Evolutionary conservation across 768 basidiomycete genomes (phyloP), one percentile per base, ranked within the genome.

Genomic region (Termitomyces bulborhizus): DNA sequence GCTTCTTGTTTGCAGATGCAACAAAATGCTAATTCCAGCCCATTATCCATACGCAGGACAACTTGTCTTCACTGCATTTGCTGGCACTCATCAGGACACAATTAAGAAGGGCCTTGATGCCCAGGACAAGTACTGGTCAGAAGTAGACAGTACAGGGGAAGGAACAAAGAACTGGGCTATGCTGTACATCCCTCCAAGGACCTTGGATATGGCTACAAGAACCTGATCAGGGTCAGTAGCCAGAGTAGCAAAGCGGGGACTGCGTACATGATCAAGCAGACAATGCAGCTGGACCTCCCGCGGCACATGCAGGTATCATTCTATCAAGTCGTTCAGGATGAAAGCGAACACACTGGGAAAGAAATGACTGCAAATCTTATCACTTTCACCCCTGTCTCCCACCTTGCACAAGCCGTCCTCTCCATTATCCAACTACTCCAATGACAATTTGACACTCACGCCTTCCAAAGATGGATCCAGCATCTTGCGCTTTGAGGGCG

Each of bases 231-330:
- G 21, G 90, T 93, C 70, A 92, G 91, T 71, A 88, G 89, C 41
- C 90, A 93, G 65, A 88, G 86, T 36, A 90, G 90, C 57, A 93
- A 93, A 70, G 90, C 89, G 51, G 90, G 90, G 9, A 80, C 91
- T 60, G 86, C 90, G 15, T 89, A 88, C 72, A 78, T 93, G 59
- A 78, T 93, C 72, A 90, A 91, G 69, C 83, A 88, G 61, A 77
- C 82, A 36, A 76, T 93, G 56, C 73, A 76, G 16, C 80, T 93
- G 59, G 90, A 93, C 66, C 76, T 90, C 51, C 90, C 90, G 1
- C 80, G 89, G 47, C 82, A 83, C 59, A 88, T 93, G 88, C 90
- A 93, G 69, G 73, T 90, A 44, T 71, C 81, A 11, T 92, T 93
- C 74, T 93, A 92, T 74, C 76, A 82, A 64, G 75, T 90, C 65